Base-by-base conservation (phyloP, 2,329 filamentous ascomycete species). In the Cercospora beticola region DNA sequence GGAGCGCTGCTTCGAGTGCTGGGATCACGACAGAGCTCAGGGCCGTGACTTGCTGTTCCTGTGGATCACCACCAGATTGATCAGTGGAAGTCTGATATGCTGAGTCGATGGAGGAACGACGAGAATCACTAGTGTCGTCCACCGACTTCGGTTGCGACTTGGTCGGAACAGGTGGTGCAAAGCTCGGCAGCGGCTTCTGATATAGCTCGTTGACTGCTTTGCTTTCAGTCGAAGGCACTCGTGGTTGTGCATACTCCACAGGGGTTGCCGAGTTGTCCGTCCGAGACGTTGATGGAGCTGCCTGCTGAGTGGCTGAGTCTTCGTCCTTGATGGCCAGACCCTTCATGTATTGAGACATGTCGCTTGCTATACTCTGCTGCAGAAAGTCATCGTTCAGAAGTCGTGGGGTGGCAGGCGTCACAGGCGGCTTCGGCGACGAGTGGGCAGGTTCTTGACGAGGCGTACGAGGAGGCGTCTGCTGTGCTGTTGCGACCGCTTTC, bases 1-100 rank as follows among this genome's bases (percentile, higher is more conserved):
- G 92, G 21, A 98, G 87, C 7, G 95, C 93, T 73, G 95, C 92
- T 80, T 97, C 93, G 1, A 99, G 86, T 1, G 95, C 94, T 0
- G 95, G 95, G 71, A 98, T 89, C 43, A 99, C 92, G 62, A 99
- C 94, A 73, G 94, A 92, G 76, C 91, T 92, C 1, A 97, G 86
- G 2, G 94, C 93, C 64, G 96, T 95, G 23, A 97, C 86, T 67
- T 96, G 91, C 54, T 74, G 72, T 8, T 75, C 74, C 62, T 66
- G 67, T 12, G 64, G 62, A 6, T 62, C 60, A 52, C 36, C 23
- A 33, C 36, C 52, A 8, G 43, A 62, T 21, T 59, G 62, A 21
- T 46, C 57, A 9, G 21, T 57, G 12, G 64, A 62, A 5, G 57
- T 46, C 33, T 65, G 52, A 14, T 65, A 43, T 33, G 66, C 63